Evolutionary conservation across 2,329 filamentous ascomycete genomes (phyloP), one percentile per base, ranked within the genome.

Genomic region (Fusarium sambucinum): DNA sequence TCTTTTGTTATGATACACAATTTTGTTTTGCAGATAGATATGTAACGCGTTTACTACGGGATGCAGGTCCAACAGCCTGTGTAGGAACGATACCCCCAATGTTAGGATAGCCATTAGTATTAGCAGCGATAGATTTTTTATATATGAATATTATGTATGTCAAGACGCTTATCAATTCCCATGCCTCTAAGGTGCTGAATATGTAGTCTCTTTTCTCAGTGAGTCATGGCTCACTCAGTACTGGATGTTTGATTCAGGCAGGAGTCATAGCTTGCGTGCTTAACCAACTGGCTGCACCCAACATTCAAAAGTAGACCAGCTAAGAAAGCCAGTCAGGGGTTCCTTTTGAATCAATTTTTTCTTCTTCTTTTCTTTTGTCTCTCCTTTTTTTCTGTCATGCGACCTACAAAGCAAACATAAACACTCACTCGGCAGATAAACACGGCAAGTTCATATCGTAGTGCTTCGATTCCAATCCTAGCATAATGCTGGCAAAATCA

Each of bases 1-100:
- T 58, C 25, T 53, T 63, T 53, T 67, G 52, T 66, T 41, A 47
- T 52, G 50, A 59, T 69, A 55, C 59, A 54, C 63, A 38, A 48
- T 68, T 65, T 58, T 62, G 29, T 68, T 69, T 40, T 60, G n/a
- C 58, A 71, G 62, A 71, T 70, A 70, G 70, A 72, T 67, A 70
- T 72, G 63, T 70, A 68, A 59, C 56, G 16, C 45, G 55, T 59
- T 72, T 60, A 45, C 63, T 66, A 68, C 67, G 58, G 38, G 57
- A 60, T 65, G 54, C 55, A 66, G 70, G 70, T 66, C 63, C 66
- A 70, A 70, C 68, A 72, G 54, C 66, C 63, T 53, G 58, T 53
- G 65, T 71, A 71, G 71, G 50, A 66, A 68, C 71, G 53, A 68
- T 70, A 57, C 66, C 63, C 68, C 70, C 67, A 37, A 41, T 68